These are phyloP conservation scores for Phoma sp. DNA, from an alignment of 2,329 filamentous ascomycete species.

Conservation along the genomic window DNA sequence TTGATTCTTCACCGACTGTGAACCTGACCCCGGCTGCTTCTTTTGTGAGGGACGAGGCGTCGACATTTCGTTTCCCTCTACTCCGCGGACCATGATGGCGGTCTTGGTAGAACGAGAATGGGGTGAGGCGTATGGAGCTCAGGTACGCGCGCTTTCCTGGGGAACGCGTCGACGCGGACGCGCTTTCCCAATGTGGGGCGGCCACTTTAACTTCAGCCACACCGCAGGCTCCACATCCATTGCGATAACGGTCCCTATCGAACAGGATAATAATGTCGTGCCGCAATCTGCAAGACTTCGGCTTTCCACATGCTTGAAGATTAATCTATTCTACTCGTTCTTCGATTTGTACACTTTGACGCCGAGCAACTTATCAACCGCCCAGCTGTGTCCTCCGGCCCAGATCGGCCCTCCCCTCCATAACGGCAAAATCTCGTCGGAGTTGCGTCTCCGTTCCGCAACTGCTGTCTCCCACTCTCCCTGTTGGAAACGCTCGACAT, in stretches of 20 bases:
- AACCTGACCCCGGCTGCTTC: conserved; percentile 53
- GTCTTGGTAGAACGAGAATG: not conserved
- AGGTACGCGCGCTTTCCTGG: conserved; percentile 11
- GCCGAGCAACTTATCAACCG: conserved; percentile 24
- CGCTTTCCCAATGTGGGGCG: not conserved
- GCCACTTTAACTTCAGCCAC: conserved; percentile 1
- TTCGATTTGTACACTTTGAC: conserved; percentile 28
- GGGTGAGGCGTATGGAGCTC: not conserved
- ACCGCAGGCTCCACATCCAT: not conserved
- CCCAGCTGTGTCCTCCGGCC: conserved; percentile 29
- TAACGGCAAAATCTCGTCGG: conserved; percentile 26
- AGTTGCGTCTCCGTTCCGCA: conserved; percentile 16
- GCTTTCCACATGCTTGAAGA: not conserved
- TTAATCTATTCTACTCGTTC: conserved; percentile 1
- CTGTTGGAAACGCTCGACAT: conserved; percentile 28
- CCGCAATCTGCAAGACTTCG: not conserved
- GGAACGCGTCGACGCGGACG: conserved; percentile 13
- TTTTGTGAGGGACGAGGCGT: conserved; percentile 53
- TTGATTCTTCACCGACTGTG: conserved; percentile 65
- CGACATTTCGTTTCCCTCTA: conserved; percentile 55
- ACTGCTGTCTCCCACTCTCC: conserved; percentile 30
- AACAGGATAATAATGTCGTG: not conserved
- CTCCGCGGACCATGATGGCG: conserved; percentile 50
- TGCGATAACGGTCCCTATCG: too few relatives aligned
- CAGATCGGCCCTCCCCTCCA: conserved; percentile 33